These are phyloP conservation scores for Penicillium taxi DNA, from an alignment of 495 filamentous ascomycete genomes.

Conservation along the genomic window DNA sequence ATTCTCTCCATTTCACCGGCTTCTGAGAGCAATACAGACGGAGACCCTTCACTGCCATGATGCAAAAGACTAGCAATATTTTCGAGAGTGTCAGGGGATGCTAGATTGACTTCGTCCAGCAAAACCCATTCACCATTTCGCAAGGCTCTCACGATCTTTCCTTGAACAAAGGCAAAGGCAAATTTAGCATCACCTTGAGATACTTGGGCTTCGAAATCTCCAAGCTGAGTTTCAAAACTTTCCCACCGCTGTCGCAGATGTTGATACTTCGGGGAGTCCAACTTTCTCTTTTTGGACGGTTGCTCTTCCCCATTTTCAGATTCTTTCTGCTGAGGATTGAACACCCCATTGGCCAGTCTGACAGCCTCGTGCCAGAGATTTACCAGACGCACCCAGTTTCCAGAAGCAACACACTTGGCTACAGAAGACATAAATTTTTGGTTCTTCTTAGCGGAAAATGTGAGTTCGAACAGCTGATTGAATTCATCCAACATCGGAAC, in stretches of 20 bases:
- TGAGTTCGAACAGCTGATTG: conserved; percentile 75
- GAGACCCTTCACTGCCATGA: conserved; percentile 52
- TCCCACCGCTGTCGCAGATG: conserved; percentile 71
- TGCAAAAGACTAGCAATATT: conserved; percentile 81
- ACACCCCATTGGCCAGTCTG: conserved; percentile 69
- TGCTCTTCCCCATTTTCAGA: conserved; percentile 46
- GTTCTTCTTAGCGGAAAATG: conserved; percentile 81
- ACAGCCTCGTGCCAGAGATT: conserved; percentile 84
- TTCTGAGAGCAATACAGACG: conserved; percentile 83
- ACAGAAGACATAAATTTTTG: conserved; percentile 74
- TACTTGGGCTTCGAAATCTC: conserved; percentile 73
- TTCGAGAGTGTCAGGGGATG: conserved; percentile 87
- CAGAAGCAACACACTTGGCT: conserved; percentile 66
- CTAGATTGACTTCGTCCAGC: conserved; percentile 96
- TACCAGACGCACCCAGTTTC: conserved; percentile 75
- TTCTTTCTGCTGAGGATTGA: conserved; percentile 37
- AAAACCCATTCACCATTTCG: conserved; percentile 96
- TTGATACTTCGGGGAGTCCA: conserved; percentile 60
- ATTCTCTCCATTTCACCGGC: conserved; percentile 85
- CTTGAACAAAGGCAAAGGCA: conserved; percentile 92
- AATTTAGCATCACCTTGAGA: conserved; percentile 71
- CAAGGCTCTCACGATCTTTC: conserved; percentile 84
- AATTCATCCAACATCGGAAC: conserved; percentile 91
- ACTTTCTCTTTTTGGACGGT: conserved; percentile 72
- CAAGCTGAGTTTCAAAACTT: conserved; percentile 64